Base-by-base conservation (phyloP, 768 basidiomycete genomes). In the Pilatotrama ljubarskyi region DNA sequence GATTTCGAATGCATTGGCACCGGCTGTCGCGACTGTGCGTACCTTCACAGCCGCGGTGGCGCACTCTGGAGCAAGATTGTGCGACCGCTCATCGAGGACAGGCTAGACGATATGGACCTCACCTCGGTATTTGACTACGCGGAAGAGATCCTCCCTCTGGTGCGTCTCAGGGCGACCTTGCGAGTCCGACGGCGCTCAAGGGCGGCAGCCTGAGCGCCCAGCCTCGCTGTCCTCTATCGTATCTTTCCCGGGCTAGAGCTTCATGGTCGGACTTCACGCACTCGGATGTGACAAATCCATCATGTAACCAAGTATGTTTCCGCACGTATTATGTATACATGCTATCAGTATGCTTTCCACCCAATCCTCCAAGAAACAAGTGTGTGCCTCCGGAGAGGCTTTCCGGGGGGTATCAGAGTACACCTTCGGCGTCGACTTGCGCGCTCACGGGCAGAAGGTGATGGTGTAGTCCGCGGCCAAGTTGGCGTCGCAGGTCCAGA, bases 391-490 rank as follows among this genome's bases (percentile, higher is more conserved):
- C 22, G n/a, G 10, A 32, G 29, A 32, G 29, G 20, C 43, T 44
- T 25, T 46, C 22, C 20, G 18, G 4, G n/a, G 18, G 18, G 5
- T 13, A n/a, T 46, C 44, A 6, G 24, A 9, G 25, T 10, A 20
- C 14, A 55, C 65, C 29, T 26, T 64, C 74, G 1, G 74, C 73
- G 17, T 74, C 73, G 8, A 68, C 69, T 37, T 9, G 10, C 66
- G 51, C 9, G 51, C 62, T 61, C 47, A 55, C 24, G 79, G 79
- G 61, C 79, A 82, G 68, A 81, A 81, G 0, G 75, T 80, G 53
- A 82, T 47, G 7, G 78, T 81, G 60, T 79, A 83, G 59, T 75
- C 76, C 0, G 82, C 74, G 9, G 70, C 67, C n/a, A 58, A 46
- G 50, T 20, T 42, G 1, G 77, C 68, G 25, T 71, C 36, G 61